Evolutionary conservation across 192 early-diverging fungal genomes (phyloP), one percentile per base, ranked within the genome.

Genomic region (Coemansia sp.): DNA sequence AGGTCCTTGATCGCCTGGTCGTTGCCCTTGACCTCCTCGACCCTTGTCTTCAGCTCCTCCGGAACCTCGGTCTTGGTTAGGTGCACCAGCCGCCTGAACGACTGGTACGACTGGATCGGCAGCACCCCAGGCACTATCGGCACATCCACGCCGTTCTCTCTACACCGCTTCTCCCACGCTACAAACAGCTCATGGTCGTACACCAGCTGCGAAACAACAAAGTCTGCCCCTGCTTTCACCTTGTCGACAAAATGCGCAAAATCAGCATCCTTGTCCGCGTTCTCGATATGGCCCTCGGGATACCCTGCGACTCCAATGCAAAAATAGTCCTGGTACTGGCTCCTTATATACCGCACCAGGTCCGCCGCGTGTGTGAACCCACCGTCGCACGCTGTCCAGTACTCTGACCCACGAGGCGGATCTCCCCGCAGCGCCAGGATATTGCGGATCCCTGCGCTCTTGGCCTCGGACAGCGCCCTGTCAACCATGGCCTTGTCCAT

Each of bases 271-370:
- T 64, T 64, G 48, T 71, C 61, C 0, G 68, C 52, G 68, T 77
- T 85, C 59, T 91, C 91, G 2, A 74, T 68, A 70, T 93, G 92
- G 48, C 88, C 89, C 69, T 93, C 91, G 25, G 92, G 89, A 67
- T 91, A 92, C 55, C 92, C 96, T 3, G 97, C 97, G n/a, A 99
- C 97, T 59, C 90, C 95, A 56, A 99, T 93, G 61, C 94, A 92
- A 73, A 99, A 99, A 69, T 93, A 92, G 73, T 96, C 93, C 5
- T 92, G 93, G 67, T 97, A 92, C 59, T 89, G 58, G 36, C 85
- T 63, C 22, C 94, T 87, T 61, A 99, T 95, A 67, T 99, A 96
- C 60, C 83, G 83, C 7, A 99, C 95, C 33, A 99, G 79, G 71
- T 99, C 96, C 0, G 74, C 82, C 28, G 95, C 96, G 63, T 97